These are phyloP conservation scores for Bassia scoparia DNA, from an alignment of 148 eudicot genomes.

Conservation along the genomic window DNA sequence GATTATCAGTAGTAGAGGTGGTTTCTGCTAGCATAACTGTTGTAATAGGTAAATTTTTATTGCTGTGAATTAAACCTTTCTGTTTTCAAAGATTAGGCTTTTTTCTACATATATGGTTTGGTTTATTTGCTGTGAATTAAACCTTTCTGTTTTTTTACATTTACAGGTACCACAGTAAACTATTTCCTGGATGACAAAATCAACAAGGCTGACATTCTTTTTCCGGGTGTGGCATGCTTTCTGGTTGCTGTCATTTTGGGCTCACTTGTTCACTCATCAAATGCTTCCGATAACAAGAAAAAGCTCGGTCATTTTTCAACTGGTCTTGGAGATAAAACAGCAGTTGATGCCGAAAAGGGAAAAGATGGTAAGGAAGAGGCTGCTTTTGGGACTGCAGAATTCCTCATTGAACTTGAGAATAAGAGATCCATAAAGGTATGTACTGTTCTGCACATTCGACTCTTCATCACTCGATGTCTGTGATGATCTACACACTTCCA, in stretches of 20 bases:
- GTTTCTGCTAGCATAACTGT: slow-evolving; percentile 74
- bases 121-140: no score
- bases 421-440: slow-evolving; percentile 73
- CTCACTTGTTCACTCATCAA: slow-evolving; percentile 69
- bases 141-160: not conserved
- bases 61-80: slow-evolving; percentile 10
- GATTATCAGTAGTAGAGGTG: slow-evolving; percentile 72
- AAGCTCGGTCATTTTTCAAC: slow-evolving; percentile 39
- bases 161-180: slow-evolving; percentile 70
- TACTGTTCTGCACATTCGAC: not conserved
- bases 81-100: not conserved
- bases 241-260: slow-evolving; percentile 70
- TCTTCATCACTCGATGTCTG: no score
- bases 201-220: slow-evolving; percentile 76
- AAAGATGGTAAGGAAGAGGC: slow-evolving; percentile 32
- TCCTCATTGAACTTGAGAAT: slow-evolving; percentile 73
- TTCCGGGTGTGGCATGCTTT: slow-evolving; percentile 89
- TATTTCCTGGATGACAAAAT: slow-evolving; percentile 82
- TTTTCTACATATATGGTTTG: not conserved
- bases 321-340: slow-evolving; percentile 22
- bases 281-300: slow-evolving; percentile 55
- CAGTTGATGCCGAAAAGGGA: slow-evolving; percentile 49
- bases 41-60: slow-evolving; percentile 52
- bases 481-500: no score
- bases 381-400: slow-evolving; percentile 66